Conservation (phyloP, 2,329 filamentous ascomycete species). For the Aspergillus clavatus region DNA sequence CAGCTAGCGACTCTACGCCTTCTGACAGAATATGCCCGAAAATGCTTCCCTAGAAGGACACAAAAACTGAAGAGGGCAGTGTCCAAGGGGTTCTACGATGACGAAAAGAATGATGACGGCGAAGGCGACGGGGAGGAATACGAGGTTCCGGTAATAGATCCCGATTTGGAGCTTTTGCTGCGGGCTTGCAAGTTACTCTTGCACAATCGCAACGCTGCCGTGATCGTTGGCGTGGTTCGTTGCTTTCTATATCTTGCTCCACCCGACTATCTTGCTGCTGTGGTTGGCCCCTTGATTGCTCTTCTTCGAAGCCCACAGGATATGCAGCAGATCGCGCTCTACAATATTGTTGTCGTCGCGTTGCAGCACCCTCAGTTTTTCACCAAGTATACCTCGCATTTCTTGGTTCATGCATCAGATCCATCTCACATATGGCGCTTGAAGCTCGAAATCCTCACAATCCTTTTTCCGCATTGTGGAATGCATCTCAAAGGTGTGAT, state of each 20-base stretch:
- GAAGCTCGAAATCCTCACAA: constrained; percentile 84
- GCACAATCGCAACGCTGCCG: constrained; percentile 87
- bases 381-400: constrained; percentile 81
- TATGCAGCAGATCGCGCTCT: constrained; percentile 82
- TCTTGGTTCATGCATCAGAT: constrained; percentile 77
- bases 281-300: constrained; percentile 80
- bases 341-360: constrained; percentile 93
- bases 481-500: constrained; percentile 76
- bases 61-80: constrained; percentile 53
- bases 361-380: constrained; percentile 72
- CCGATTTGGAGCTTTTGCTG: constrained; percentile 77
- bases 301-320: constrained; percentile 79
- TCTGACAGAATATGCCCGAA: constrained; percentile 78
- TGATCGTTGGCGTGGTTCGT: constrained; percentile 80
- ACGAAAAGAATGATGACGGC: constrained; percentile 49
- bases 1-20: constrained; percentile 78
- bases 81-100: constrained; percentile 76
- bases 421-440: constrained; percentile 78
- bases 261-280: constrained; percentile 64
- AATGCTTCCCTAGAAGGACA: constrained; percentile 73
- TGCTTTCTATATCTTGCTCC: constrained; percentile 84
- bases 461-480: constrained; percentile 81
- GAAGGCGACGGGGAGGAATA: constrained; percentile 47
- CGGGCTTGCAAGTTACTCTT: constrained; percentile 77
- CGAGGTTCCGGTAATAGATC: constrained; percentile 61